Evolutionary conservation across 2,329 filamentous ascomycete species (phyloP).

Genomic region (Fusarium sacchari): DNA sequence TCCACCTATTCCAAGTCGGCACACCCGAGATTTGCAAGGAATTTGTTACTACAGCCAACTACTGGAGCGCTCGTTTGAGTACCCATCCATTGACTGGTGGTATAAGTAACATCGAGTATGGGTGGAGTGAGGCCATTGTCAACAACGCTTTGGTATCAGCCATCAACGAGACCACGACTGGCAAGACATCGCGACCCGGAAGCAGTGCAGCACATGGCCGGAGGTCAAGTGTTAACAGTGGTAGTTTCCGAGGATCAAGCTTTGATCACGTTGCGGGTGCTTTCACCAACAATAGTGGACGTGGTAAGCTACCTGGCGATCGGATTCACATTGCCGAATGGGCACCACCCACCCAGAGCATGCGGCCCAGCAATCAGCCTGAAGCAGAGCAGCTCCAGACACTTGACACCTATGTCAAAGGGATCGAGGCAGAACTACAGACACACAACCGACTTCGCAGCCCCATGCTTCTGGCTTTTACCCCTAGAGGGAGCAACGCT

Average conservation of each 20-base stretch:
- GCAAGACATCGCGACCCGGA: slow-evolving; percentile 58
- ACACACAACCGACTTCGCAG: slow-evolving; percentile 88
- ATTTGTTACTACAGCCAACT: slow-evolving; percentile 94
- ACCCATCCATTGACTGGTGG: slow-evolving; percentile 93
- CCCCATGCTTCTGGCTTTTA: slow-evolving; percentile 90
- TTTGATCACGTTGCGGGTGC: slow-evolving; percentile 69
- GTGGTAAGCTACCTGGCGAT: slow-evolving; percentile 81
- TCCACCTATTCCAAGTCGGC: slow-evolving; percentile 98
- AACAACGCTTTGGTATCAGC: slow-evolving; percentile 65
- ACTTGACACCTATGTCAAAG: slow-evolving; percentile 81
- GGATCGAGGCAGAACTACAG: slow-evolving; percentile 86
- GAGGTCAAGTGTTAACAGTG: slow-evolving; percentile 59
- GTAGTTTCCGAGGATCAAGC: slow-evolving; percentile 65
- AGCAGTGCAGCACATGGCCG: slow-evolving; percentile 58
- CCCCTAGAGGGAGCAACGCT: slow-evolving; percentile 82
- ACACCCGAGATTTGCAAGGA: slow-evolving; percentile 94
- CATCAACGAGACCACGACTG: slow-evolving; percentile 59
- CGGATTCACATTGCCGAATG: slow-evolving; percentile 86
- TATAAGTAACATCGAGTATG: slow-evolving; percentile 97
- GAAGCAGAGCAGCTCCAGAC: slow-evolving; percentile 85
- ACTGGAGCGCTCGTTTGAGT: slow-evolving; percentile 94
- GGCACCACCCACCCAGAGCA: slow-evolving; percentile 87
- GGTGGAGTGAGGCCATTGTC: slow-evolving; percentile 89
- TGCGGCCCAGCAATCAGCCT: slow-evolving; percentile 81
- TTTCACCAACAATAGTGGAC: slow-evolving; percentile 60